A percentile compares a stretch with the other conserved stretches of the same genome.
These are phyloP conservation scores for Apiospora pterosperma DNA, from an alignment of 2,329 filamentous ascomycete species.

Conservation along the genomic window DNA sequence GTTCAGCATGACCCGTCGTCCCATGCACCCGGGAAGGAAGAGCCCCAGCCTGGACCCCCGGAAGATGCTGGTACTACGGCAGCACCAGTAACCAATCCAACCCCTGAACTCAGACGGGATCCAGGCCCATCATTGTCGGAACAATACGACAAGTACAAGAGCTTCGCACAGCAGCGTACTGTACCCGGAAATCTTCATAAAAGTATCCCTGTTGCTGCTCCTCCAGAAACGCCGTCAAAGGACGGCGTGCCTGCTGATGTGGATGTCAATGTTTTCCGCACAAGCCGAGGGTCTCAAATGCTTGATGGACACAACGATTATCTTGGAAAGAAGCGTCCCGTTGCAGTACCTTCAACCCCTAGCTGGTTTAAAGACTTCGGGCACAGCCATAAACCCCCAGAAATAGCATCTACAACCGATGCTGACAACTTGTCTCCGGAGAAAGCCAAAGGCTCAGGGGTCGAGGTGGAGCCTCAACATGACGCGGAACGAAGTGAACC, in stretches of 20 bases:
- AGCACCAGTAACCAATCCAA: background rate
- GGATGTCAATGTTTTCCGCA: constrained; percentile 46
- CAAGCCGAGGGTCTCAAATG: constrained; percentile 41
- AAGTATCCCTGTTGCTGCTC: background rate
- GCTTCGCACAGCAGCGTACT: background rate
- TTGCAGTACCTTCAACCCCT: constrained; percentile 18
- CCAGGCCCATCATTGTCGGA: background rate
- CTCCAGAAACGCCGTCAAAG: constrained; percentile 5
- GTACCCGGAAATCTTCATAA: background rate
- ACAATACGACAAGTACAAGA: constrained; percentile 3
- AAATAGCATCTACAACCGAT: constrained; percentile 4
- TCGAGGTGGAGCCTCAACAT: background rate
- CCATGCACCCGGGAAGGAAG: background rate
- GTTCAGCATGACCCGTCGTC: background rate
- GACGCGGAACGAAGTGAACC: background rate
- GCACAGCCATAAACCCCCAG: constrained; percentile 18
- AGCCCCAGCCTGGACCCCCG: background rate
- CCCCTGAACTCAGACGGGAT: background rate
- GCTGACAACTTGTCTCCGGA: constrained; percentile 1
- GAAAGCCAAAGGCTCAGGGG: too few species aligned
- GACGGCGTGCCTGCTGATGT: constrained; percentile 36
- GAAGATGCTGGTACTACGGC: constrained; percentile 1
- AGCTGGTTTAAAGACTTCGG: constrained; percentile 32
- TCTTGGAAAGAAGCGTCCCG: constrained; percentile 15
- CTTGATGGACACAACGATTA: constrained; percentile 28